Evolutionary conservation across 2,329 filamentous ascomycete genomes (phyloP), one percentile per base, ranked within the genome.

Genomic region (Periconia digitata): DNA sequence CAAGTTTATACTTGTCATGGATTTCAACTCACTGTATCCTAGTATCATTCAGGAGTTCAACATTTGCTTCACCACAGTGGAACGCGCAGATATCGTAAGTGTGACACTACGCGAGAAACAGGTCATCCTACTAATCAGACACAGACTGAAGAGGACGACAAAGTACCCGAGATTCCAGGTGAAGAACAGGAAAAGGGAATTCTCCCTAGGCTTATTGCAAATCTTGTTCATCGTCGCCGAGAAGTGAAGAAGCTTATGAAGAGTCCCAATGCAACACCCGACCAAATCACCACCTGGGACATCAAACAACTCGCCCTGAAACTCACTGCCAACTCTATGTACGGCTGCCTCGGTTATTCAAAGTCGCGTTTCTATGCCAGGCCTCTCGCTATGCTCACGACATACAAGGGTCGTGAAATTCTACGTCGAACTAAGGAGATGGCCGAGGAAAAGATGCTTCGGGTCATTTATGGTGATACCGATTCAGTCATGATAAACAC

Each of bases 401-500:
- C 94, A 0, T 95, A 86, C 76, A 97, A 99, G 72, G 94, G 94
- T 49, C 90, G 94, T 77, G 94, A 99, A 76, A 97, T 99, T 82
- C 79, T 99, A 50, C 85, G 89, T 55, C 95, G 90, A 68, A 99
- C 94, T 47, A 99, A 97, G 72, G 92, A 95, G 45, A 82, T 99
- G 53, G 94, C 94, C 8, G 94, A 99, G 73, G 89, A 85, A 63
- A 92, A 89, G 59, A 86, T 91, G 50, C 81, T 99, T 23, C 89
- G 94, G 64, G 94, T 99, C 70, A 97, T 99, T 55, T 99, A 99
- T 63, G 94, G 94, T 76, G 94, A 99, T 74, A 99, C 94, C 12
- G 94, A 99, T 73, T 99, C 94, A 8, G 94, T 99, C 74, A 99
- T 99, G 94, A 97, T 99, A 78, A 99, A 99, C 67, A 95, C 94